These are phyloP conservation scores for Saccharomycopsis fodiens DNA, from an alignment of 805 yeast species.

Conservation along the genomic window DNA sequence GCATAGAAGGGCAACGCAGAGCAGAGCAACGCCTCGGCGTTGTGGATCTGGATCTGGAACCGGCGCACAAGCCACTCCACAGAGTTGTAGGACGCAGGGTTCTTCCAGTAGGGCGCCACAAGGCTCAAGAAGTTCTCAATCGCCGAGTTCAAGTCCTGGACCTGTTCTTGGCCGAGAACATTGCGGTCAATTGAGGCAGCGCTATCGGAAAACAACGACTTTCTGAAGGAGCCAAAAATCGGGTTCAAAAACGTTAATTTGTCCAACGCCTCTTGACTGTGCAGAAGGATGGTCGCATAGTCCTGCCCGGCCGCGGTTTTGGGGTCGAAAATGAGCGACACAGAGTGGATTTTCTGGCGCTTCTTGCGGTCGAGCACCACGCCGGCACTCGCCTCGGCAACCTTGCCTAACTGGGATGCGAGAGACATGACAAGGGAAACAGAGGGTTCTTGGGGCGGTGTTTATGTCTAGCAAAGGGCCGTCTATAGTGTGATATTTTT, in stretches of 20 bases:
- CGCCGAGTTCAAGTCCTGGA: slow-evolving; percentile 65
- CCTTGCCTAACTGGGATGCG: slow-evolving; percentile 72
- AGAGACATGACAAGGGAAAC: slow-evolving; percentile 50
- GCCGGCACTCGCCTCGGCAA: slow-evolving; percentile 57
- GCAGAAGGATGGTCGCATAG: slow-evolving; percentile 68
- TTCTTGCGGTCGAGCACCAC: slow-evolving; percentile 79
- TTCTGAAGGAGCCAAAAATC: slow-evolving; percentile 63
- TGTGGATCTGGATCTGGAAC: slow-evolving; percentile 75
- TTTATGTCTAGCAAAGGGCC: no score
- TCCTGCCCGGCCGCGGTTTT: slow-evolving; percentile 92
- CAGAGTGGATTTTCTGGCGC: slow-evolving; percentile 80
- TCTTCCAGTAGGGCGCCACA: slow-evolving; percentile 41
- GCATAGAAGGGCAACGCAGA: slow-evolving; percentile 76
- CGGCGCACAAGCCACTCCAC: slow-evolving; percentile 94
- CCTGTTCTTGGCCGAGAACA: slow-evolving; percentile 72
- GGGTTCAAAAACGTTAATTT: slow-evolving; percentile 66
- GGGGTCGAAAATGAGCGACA: slow-evolving; percentile 80
- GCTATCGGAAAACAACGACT: slow-evolving; percentile 75
- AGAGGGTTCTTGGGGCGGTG: no score
- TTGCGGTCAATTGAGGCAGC: slow-evolving; percentile 74
- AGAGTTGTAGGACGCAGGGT: slow-evolving; percentile 72
- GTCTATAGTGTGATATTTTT: no score
- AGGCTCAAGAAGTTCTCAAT: slow-evolving; percentile 67
- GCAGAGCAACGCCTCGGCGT: slow-evolving; percentile 63
- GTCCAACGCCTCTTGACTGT: slow-evolving; percentile 66